Base-by-base conservation (phyloP, 768 basidiomycete genomes). In the Lentinula raphanica region DNA sequence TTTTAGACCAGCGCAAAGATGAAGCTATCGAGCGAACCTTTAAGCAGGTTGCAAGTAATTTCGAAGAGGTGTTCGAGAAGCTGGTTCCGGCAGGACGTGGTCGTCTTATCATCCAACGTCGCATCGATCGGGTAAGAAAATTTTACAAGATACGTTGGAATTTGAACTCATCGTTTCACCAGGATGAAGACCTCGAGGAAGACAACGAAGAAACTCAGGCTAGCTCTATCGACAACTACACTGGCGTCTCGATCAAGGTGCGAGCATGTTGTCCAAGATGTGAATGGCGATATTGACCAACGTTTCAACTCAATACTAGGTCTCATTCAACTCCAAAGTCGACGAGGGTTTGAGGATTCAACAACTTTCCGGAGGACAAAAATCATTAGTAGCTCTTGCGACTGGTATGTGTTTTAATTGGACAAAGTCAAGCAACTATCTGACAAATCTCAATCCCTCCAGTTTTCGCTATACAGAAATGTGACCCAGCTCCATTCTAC, bases 381-480 rank as follows among this genome's bases (percentile, higher is more conserved):
- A 98, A 70, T 95, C 94, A 0, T 78, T 99, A 6, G 97, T 98
- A 11, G 97, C 97, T 0, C 84, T 99, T 29, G 94, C 97, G 2
- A 89, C 92, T 32, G 92, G 93, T 92, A 59, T 28, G 74, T 61
- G 13, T 5, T 9, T 39, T 13, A 28, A 28, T 12, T 45, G 25
- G n/a, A 53, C 51, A 28, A 25, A 2, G n/a, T n/a, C n/a, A n/a
- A n/a, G 28, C 25, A 38, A 19, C 25, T 15, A 65, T 13, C 64
- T 17, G 2, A 25, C 54, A 36, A n/a, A n/a, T n/a, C n/a, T n/a
- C n/a, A n/a, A n/a, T 40, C 50, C 17, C 48, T 29, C 0, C 66
- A 92, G 95, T 99, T 25, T 98, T 99, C 66, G 94, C 96, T 15
- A 98, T 98, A 63, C 97, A 99, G 73, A 98, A 97, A 72, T 98